Percentiles rank a stretch among this genome's conserved stretches.
Conservation (phyloP, 805 yeast species). For the Sugiyamaella chiloensis region DNA sequence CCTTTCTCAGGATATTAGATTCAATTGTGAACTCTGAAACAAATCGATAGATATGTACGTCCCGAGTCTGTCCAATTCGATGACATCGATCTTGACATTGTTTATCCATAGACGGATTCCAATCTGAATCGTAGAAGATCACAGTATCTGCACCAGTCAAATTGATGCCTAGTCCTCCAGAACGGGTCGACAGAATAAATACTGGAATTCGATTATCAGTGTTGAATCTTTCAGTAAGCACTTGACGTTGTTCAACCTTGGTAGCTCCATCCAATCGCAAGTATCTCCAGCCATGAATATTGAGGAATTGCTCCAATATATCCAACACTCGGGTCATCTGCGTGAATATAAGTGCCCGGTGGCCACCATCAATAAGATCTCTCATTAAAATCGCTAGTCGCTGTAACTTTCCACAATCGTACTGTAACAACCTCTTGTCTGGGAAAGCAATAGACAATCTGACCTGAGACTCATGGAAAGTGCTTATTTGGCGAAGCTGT, state of each 20-base stretch:
- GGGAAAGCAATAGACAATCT: constrained; percentile 93
- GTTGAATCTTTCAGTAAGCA: constrained; percentile 89
- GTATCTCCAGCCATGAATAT: constrained; percentile 90
- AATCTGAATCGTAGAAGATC: constrained; percentile 94
- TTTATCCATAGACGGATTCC: constrained; percentile 99
- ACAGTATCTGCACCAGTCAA: constrained; percentile 99
- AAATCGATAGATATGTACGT: constrained; percentile 94
- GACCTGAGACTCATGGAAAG: constrained; percentile 79
- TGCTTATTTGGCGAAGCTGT: constrained; percentile 28
- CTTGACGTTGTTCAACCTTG: constrained; percentile 93
- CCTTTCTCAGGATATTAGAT: constrained; percentile 87
- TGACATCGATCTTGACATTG: constrained; percentile 99
- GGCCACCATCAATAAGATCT: constrained; percentile 80
- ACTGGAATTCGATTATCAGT: constrained; percentile 82
- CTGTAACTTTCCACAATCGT: constrained; percentile 96
- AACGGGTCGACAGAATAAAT: constrained; percentile 88
- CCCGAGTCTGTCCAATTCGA: constrained; percentile 97
- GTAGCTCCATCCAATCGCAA: constrained; percentile 97
- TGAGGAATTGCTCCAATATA: constrained; percentile 86
- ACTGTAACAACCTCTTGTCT: constrained; percentile 85
- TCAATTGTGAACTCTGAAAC: constrained; percentile 96
- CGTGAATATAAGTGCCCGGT: constrained; percentile 90
- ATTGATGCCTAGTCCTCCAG: constrained; percentile 98
- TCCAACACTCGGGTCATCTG: constrained; percentile 98
- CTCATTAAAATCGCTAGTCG: constrained; percentile 71